Conservation (phyloP, 2,329 filamentous ascomycete species). For the Pseudocercospora fijiensis region DNA sequence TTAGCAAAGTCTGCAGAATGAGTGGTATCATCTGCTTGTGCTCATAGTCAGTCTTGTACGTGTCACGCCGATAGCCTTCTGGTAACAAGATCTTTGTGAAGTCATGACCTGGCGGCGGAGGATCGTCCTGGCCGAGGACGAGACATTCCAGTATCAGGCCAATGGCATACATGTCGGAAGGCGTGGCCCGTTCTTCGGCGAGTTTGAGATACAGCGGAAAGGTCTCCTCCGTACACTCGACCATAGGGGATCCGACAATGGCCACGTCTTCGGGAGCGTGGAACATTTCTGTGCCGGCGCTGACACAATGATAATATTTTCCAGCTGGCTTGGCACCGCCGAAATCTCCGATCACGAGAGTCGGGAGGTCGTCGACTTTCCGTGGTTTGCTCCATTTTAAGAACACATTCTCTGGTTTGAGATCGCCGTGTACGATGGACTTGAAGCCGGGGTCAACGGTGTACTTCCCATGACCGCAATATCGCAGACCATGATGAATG, state of each 20-base stretch:
- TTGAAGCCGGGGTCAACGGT: neutral
- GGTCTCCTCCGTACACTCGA: neutral
- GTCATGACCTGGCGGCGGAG: neutral
- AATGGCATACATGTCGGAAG: neutral
- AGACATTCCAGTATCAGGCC: neutral
- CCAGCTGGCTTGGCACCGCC: slow-evolving; percentile 5
- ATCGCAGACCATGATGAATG: neutral
- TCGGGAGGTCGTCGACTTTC: slow-evolving; percentile 3
- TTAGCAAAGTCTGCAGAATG: neutral
- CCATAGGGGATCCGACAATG: neutral
- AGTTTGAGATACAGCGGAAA: neutral
- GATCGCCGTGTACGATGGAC: slow-evolving; percentile 17
- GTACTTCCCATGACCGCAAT: neutral
- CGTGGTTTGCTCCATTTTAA: slow-evolving; percentile 7
- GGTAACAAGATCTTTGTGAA: neutral
- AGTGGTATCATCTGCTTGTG: neutral
- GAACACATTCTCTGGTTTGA: slow-evolving; percentile 18
- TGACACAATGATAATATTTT: neutral
- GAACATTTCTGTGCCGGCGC: neutral
- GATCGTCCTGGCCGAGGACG: neutral
- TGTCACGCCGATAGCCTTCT: neutral
- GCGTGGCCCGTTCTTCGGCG: neutral
- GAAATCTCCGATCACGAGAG: slow-evolving; percentile 13
- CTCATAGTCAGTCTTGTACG: neutral
- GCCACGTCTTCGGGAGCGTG: neutral